Percentiles rank a stretch among this genome's conserved stretches.
These are phyloP conservation scores for Phytophthora cryptogea DNA, from an alignment of 352 stramenopile species.

Conservation along the genomic window DNA sequence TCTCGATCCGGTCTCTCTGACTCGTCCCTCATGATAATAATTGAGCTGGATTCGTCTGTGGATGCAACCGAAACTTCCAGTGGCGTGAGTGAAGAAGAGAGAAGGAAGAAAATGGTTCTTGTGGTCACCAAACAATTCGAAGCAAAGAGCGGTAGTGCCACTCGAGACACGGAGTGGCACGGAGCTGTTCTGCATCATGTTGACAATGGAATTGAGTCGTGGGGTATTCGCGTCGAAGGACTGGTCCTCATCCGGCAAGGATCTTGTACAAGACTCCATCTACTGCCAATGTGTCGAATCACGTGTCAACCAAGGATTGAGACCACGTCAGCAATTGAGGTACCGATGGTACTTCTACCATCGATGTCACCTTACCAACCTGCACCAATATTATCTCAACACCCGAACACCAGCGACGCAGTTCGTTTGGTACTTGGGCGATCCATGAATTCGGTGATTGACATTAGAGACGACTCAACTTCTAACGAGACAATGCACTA, in stretches of 20 bases:
- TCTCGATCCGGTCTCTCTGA: neutral
- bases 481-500: conserved; percentile 1
- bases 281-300: conserved; percentile 42
- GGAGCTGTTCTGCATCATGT: conserved; percentile 24
- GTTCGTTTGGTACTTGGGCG: conserved; percentile 14
- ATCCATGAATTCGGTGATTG: conserved; percentile 25
- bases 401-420: neutral
- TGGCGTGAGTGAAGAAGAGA: conserved; percentile 1
- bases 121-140: conserved; percentile 10
- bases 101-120: conserved; percentile 11
- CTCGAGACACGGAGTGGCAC: conserved; percentile 12
- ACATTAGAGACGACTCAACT: neutral
- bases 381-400: conserved; percentile 5
- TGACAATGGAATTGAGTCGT: conserved; percentile 15
- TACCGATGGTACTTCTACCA: conserved; percentile 28
- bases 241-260: conserved; percentile 38
- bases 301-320: conserved; percentile 22
- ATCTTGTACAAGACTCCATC: conserved; percentile 27
- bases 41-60: conserved; percentile 22
- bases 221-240: conserved; percentile 42
- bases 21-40: conserved; percentile 12
- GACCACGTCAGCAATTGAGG: neutral
- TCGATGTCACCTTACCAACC: conserved; percentile 31
- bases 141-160: neutral
- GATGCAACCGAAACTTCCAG: conserved; percentile 1